Evolutionary conservation across 805 yeast species (phyloP), one percentile per base, ranked within the genome.

Genomic region (Candida chilensis): DNA sequence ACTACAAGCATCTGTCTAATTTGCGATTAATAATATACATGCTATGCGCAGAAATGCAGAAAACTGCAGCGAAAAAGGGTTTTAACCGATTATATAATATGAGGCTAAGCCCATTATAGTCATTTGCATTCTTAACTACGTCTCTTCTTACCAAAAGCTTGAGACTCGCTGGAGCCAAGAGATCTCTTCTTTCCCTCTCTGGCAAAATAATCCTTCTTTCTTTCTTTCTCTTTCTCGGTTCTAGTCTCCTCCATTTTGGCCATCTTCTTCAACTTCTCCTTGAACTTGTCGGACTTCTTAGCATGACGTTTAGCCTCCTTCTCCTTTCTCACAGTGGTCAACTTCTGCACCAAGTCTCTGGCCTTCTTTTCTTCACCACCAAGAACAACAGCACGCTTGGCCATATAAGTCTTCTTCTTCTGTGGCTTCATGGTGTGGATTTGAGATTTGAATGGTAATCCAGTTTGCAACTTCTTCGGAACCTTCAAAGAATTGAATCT

Each of bases 301-400:
- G 70, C 66, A 46, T 61, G 68, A 41, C 79, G 74, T 72, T 81
- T 82, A 32, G 73, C 71, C 17, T 84, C 95, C 63, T 90, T 90
- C 36, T 81, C 92, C 46, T 77, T 84, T 47, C 85, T 75, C 31
- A 92, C 62, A 0, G 97, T 86, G 45, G 81, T 72, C 33, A 92
- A 76, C 58, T 84, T 84, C 56, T 81, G 90, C 67, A 92, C 74
- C 57, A 90, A 70, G 20, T 86, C 79, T 43, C 96, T 72, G 19
- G 94, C 88, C 61, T 85, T 83, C 78, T 85, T 86, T 57, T 90
- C 97, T 31, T 85, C 95, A 11, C 94, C 95, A 25, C 78, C 83
- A 24, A 88, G 59, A 5, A 92, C 92, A 32, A 92, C 96, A 1
- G 98, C 98, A 48, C 98, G 76, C 64, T 87, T 92, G 32, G 64